Base-by-base conservation (phyloP, 2,329 filamentous ascomycete species). In the Dothistroma pini region DNA sequence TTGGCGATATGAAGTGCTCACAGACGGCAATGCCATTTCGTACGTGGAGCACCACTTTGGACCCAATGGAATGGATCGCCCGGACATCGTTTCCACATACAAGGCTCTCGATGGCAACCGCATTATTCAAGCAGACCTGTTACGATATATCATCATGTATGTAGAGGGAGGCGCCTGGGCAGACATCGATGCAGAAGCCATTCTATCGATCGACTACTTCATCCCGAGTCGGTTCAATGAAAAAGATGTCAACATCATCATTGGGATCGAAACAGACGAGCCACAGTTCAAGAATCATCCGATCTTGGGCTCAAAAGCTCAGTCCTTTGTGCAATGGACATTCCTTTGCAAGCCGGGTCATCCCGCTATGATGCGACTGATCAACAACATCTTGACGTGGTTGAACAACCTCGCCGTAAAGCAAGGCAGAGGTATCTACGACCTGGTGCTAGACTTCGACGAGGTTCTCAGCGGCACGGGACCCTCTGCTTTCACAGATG, bases 301-400 rank as follows among this genome's bases (percentile, higher is more conserved):
- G 0, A 85, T 89, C 41, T 78, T 89, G 0, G 87, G 87, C 7
- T 80, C 80, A 54, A 90, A 89, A 74, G 89, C 84, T 21, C 78
- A 80, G 64, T 89, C 87, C 0, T 90, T 90, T 70, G 89, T 87
- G 71, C 87, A 90, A 69, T 90, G 88, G 88, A 89, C 87, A 0
- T 88, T 90, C 68, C 86, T 88, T 76, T 84, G 83, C 66, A 88
- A 89, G 69, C 86, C 87, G 1, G 78, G 80, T 16, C 81, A 86
- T 29, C 85, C 86, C 1, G 85, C 89, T 56, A 89, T 90, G 86
- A 78, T 89, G 72, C 77, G 78, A 29, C 79, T 90, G 1, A 82
- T 90, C 51, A 85, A 89, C 69, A 84, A 86, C 67, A 89, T 89
- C 69, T 81, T 89, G 73, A 70, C 75, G 0, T 89, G 86, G 87